These are phyloP conservation scores for Boechera stricta DNA, from an alignment of 345 rosid genomes.

Conservation along the genomic window DNA sequence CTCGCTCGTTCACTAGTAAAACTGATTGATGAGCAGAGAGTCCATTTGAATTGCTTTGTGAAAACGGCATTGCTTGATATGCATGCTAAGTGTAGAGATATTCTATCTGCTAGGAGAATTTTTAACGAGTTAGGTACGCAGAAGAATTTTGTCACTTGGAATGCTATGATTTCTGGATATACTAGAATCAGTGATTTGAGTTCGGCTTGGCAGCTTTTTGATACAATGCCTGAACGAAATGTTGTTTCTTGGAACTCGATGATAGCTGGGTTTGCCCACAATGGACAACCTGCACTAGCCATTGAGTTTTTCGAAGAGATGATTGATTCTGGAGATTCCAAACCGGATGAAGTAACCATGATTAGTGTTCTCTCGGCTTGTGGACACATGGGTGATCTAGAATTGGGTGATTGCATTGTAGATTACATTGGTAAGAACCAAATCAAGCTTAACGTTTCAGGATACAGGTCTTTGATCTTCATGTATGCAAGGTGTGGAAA, in stretches of 20 bases:
- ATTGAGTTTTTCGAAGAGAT: slow-evolving; percentile 49
- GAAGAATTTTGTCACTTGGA: slow-evolving; percentile 53
- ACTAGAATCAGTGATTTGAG: slow-evolving; percentile 46
- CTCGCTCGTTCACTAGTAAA: slow-evolving; percentile 48
- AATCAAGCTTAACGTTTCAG: slow-evolving; percentile 49
- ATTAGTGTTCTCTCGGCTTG: slow-evolving; percentile 54
- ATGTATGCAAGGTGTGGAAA: slow-evolving; percentile 53
- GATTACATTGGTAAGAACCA: slow-evolving; percentile 37
- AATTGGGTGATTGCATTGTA: slow-evolving; percentile 48
- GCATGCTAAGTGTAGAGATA: slow-evolving; percentile 53
- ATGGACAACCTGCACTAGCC: slow-evolving; percentile 53
- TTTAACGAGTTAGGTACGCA: slow-evolving; percentile 48
- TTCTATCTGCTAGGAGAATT: slow-evolving; percentile 46
- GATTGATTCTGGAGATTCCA: slow-evolving; percentile 30
- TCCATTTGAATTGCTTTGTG: slow-evolving; percentile 48
- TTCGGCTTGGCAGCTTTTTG: slow-evolving; percentile 50
- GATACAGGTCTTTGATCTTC: slow-evolving; percentile 52
- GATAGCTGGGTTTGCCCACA: slow-evolving; percentile 61
- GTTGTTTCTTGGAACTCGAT: slow-evolving; percentile 61
- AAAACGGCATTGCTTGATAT: slow-evolving; percentile 59
- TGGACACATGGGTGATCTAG: slow-evolving; percentile 53
- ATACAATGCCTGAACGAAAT: slow-evolving; percentile 53
- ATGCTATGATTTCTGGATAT: slow-evolving; percentile 55
- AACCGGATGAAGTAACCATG: slow-evolving; percentile 56
- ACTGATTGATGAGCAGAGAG: slow-evolving; percentile 31